These are phyloP conservation scores for Pseudoscleropodium purum DNA, from an alignment of 225 moss, liverwort and hornwort species.

Conservation along the genomic window DNA sequence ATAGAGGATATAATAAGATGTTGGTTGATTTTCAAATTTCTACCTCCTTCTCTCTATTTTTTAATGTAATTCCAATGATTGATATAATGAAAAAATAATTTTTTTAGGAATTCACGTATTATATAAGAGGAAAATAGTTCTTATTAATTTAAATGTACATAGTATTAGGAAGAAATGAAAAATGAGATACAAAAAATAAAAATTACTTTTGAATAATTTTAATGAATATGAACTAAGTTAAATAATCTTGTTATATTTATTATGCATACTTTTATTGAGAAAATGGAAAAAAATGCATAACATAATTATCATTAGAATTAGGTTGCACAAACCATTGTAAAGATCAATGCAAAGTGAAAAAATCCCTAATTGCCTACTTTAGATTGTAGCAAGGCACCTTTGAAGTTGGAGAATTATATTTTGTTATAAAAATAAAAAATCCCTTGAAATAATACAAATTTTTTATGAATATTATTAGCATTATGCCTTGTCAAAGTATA, in stretches of 20 bases:
- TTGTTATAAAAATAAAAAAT: neutral
- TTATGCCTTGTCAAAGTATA: neutral
- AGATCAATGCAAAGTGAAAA: neutral
- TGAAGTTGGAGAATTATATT: neutral
- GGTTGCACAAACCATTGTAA: neutral
- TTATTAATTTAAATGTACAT: fast-evolving
- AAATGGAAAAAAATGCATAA: neutral
- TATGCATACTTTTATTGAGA: too few species aligned
- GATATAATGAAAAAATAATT: neutral
- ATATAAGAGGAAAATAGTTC: neutral
- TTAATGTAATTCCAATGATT: neutral
- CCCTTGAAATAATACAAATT: neutral
- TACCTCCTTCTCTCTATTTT: neutral
- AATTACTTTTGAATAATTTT: neutral
- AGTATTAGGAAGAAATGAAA: neutral
- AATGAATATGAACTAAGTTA: neutral
- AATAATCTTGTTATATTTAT: neutral
- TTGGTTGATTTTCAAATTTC: neutral
- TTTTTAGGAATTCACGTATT: neutral
- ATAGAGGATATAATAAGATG: neutral
- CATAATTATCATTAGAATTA: neutral
- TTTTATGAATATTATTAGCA: neutral
- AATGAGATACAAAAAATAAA: neutral
- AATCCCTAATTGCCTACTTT: neutral
- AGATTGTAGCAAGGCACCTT: neutral